A percentile compares a stretch with the other conserved stretches of the same genome.
Conservation (phyloP, 2,329 filamentous ascomycete species). For the Clathrospora elynae region DNA sequence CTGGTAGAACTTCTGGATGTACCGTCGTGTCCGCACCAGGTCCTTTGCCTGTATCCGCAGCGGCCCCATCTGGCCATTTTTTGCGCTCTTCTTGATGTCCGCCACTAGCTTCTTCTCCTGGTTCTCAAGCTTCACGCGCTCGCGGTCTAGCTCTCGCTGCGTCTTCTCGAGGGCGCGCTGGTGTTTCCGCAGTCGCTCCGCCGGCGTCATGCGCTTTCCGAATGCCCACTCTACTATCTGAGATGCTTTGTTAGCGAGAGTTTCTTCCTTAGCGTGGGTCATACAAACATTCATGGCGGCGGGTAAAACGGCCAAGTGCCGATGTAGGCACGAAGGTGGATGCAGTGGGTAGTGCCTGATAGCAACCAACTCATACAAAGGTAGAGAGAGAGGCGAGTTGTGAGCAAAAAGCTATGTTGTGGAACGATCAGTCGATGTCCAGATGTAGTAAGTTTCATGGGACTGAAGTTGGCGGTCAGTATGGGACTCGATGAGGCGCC, state of each 20-base stretch:
- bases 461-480: no score
- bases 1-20: conserved; percentile 97
- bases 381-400: no score
- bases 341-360: conserved; percentile 9
- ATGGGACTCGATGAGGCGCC: no score
- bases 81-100: conserved; percentile 97
- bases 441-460: no score
- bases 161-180: conserved; percentile 97
- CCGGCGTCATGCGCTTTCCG: conserved; percentile 97
- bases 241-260: neutral
- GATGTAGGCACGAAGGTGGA: conserved; percentile 5
- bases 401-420: no score
- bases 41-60: conserved; percentile 99
- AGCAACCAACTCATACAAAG: conserved; percentile 1
- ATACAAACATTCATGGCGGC: conserved; percentile 55
- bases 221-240: conserved; percentile 95
- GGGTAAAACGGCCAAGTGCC: conserved; percentile 14
- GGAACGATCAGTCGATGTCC: no score
- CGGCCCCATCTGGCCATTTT: conserved; percentile 97
- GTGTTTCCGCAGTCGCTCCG: conserved; percentile 88
- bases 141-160: conserved; percentile 92
- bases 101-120: conserved; percentile 96
- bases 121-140: conserved; percentile 93
- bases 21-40: conserved; percentile 86
- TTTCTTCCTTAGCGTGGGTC: neutral